phyloP scores from a whole-genome alignment of 1,284 basidiomycete genomes.

The Tylopilus sp. region DNA sequence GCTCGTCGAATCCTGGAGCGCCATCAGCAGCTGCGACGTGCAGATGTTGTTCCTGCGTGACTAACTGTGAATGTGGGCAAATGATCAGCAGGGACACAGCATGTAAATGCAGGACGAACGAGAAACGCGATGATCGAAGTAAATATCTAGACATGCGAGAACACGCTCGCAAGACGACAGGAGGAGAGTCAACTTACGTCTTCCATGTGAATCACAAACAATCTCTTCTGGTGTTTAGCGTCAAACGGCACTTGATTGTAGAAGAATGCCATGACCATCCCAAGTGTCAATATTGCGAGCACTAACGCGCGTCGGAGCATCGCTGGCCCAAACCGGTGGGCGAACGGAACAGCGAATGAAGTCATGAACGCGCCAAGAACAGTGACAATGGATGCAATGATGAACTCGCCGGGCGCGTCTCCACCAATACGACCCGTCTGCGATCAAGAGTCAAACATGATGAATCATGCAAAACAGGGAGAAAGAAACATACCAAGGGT shows the following conservation, averaged over 20 bases:
- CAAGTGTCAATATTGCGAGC: slow-evolving; percentile 45
- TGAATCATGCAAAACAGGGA: background rate
- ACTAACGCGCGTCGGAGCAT: slow-evolving; percentile 49
- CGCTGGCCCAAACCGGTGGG: slow-evolving; percentile 64
- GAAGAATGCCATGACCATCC: slow-evolving; percentile 59
- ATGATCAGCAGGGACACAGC: background rate
- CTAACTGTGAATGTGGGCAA: slow-evolving; percentile 48
- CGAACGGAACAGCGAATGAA: slow-evolving; percentile 70
- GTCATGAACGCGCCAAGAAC: slow-evolving; percentile 58
- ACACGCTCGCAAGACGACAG: background rate
- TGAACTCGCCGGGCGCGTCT: slow-evolving; percentile 81
- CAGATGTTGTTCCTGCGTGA: slow-evolving; percentile 68
- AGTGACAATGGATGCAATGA: slow-evolving; percentile 78
- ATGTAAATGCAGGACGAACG: too few species aligned
- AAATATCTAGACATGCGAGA: background rate
- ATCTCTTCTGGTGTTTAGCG: slow-evolving; percentile 79
- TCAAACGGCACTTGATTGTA: slow-evolving; percentile 72
- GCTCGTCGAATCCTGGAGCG: slow-evolving; percentile 66
- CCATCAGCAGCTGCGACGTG: slow-evolving; percentile 85
- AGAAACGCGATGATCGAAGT: background rate
- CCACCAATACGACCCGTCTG: slow-evolving; percentile 74
- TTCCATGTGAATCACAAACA: slow-evolving; percentile 85
- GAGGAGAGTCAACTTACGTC: slow-evolving; percentile 55
- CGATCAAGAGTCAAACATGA: background rate
- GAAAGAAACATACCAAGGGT: slow-evolving; percentile 64